phyloP scores from a whole-genome alignment of 1,284 basidiomycete genomes.

The Cryptococcus amylolentus region DNA sequence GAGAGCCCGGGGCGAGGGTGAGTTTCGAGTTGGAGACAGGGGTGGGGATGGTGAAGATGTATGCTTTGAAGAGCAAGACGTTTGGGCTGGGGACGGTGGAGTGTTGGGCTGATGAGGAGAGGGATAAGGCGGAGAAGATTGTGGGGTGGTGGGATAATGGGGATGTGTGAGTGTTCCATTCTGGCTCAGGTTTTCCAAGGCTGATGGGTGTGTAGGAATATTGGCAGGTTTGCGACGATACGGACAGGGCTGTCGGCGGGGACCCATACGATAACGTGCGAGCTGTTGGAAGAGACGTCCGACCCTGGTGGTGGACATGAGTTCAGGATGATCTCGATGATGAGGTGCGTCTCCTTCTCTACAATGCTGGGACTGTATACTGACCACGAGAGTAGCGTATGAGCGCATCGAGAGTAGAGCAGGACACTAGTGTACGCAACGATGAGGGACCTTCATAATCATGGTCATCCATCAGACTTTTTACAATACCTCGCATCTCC shows the following conservation, averaged over 20 bases:
- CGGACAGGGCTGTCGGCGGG: constrained; percentile 25
- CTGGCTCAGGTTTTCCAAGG: not conserved
- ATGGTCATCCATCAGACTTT: too few relatives aligned
- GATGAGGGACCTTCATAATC: too few relatives aligned
- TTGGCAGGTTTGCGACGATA: constrained; percentile 23
- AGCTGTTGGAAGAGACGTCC: constrained; percentile 28
- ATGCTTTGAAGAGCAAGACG: constrained; percentile 36
- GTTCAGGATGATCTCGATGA: constrained; percentile 41
- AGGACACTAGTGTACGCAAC: too few relatives aligned
- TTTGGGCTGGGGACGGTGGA: constrained; percentile 43
- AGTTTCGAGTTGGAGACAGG: constrained; percentile 39
- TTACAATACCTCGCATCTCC: too few relatives aligned
- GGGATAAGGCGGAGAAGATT: constrained; percentile 23
- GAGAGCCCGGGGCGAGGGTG: constrained; percentile 33
- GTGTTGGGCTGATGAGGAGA: constrained; percentile 44
- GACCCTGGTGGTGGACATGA: constrained; percentile 39
- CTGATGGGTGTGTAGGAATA: constrained; percentile 11
- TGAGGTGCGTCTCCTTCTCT: constrained; percentile 22
- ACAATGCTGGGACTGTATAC: not conserved
- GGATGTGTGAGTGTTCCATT: constrained; percentile 26
- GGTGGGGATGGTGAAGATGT: constrained; percentile 45
- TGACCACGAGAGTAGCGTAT: not conserved
- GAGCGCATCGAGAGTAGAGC: not conserved
- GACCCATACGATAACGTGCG: constrained; percentile 32
- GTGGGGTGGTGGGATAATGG: constrained; percentile 44